phyloP scores from a whole-genome alignment of 257 asterid genomes.

The Anisodus acutangulus region DNA sequence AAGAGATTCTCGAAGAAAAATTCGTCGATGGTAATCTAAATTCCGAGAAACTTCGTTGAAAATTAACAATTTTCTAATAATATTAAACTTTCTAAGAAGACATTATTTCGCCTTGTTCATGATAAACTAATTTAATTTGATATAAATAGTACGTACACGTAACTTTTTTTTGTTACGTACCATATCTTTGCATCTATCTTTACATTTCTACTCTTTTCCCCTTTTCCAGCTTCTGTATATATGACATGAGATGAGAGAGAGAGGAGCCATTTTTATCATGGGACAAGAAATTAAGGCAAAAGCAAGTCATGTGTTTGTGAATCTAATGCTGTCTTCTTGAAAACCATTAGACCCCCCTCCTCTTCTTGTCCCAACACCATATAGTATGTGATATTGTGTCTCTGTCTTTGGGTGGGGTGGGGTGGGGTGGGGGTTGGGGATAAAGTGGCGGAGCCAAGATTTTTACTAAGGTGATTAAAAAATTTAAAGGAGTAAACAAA shows the following conservation, averaged over 20 bases:
- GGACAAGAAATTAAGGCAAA: no score
- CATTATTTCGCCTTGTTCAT: not conserved
- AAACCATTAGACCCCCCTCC: not conserved
- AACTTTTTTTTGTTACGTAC: not conserved
- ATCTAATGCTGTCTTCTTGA: constrained; percentile 28
- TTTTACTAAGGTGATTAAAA: no score
- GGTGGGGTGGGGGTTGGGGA: not conserved
- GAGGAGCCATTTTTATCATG: not conserved
- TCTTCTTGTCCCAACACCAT: not conserved
- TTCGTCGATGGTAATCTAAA: no score
- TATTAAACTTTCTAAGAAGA: no score
- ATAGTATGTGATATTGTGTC: constrained; percentile 5
- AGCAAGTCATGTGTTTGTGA: constrained; percentile 17
- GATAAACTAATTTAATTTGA: not conserved
- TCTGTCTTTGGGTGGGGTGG: not conserved
- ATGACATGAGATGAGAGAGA: not conserved
- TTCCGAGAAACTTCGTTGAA: no score
- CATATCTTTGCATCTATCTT: not conserved
- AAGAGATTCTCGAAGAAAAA: no score
- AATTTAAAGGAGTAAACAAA: no score
- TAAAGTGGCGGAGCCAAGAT: no score
- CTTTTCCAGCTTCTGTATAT: not conserved
- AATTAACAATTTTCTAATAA: no score
- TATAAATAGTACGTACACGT: no score
- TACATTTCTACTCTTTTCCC: not conserved